Conservation (phyloP, 169 alveolate genomes). For the Amoebophrya sp. region DNA sequence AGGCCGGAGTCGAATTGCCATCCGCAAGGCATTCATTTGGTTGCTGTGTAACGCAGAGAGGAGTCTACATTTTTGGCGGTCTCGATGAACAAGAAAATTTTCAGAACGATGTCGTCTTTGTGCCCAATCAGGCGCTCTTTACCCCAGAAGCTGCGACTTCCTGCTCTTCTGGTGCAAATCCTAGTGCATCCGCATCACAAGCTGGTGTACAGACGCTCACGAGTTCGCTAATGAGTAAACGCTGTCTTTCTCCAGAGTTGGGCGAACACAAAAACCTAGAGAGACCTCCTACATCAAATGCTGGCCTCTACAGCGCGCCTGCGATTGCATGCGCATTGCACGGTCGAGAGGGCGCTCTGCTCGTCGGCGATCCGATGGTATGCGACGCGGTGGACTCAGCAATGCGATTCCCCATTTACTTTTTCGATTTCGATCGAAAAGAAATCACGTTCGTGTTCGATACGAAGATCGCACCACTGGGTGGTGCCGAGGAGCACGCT, state of each 20-base stretch:
- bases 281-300: neutral
- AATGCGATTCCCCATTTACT: no score
- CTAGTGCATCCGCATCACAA: neutral
- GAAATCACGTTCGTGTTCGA: no score
- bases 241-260: neutral
- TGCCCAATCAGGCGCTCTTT: neutral
- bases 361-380: no score
- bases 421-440: no score
- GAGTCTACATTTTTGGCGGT: neutral
- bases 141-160: no score
- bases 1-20: neutral
- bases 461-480: neutral
- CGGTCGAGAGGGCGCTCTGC: neutral
- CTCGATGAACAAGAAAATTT: neutral
- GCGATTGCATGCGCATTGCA: neutral
- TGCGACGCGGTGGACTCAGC: no score
- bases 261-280: neutral
- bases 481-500: neutral
- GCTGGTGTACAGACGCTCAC: neutral
- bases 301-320: neutral
- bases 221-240: neutral
- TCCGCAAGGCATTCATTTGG: neutral
- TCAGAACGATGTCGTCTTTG: neutral
- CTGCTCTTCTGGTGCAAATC: neutral
- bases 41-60: neutral